Evolutionary conservation across 257 asterid species (phyloP).

Genomic region (Fraxinus cuspidata): DNA sequence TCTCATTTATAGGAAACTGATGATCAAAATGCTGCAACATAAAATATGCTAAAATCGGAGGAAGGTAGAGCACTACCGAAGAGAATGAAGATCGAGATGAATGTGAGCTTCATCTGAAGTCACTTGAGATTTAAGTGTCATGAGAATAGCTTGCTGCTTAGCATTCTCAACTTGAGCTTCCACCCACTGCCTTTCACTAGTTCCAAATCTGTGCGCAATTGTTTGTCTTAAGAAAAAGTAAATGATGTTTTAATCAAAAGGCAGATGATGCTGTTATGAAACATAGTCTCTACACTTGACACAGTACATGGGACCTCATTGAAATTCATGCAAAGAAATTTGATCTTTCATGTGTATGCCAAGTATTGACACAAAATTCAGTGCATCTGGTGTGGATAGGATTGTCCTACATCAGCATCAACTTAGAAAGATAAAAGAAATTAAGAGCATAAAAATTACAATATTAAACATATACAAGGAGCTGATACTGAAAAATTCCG

Average conservation of each 20-base stretch:
- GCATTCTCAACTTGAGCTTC: slow-evolving; percentile 99
- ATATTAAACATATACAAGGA: background rate
- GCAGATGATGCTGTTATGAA: background rate
- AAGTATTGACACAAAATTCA: background rate
- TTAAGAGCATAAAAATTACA: background rate
- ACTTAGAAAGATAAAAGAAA: background rate
- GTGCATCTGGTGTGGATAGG: background rate
- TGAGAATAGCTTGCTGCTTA: slow-evolving; percentile 88
- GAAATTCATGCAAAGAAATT: background rate
- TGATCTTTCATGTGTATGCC: background rate
- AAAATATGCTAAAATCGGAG: slow-evolving; percentile 1
- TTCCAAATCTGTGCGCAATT: slow-evolving; percentile 74
- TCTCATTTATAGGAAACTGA: slow-evolving; percentile 10
- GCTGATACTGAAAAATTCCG: background rate
- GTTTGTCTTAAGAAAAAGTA: background rate
- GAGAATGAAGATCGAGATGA: slow-evolving; percentile 98
- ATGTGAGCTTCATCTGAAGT: slow-evolving; percentile 98
- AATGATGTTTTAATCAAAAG: background rate
- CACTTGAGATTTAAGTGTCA: slow-evolving; percentile 90
- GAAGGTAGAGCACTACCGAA: slow-evolving; percentile 51
- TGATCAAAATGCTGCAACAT: background rate
- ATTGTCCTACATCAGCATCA: background rate
- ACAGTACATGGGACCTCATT: background rate
- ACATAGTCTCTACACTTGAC: background rate
- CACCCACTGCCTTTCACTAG: slow-evolving; percentile 98